phyloP scores from a whole-genome alignment of 2,329 filamentous ascomycete genomes.

The Fonsecaea monophora region DNA sequence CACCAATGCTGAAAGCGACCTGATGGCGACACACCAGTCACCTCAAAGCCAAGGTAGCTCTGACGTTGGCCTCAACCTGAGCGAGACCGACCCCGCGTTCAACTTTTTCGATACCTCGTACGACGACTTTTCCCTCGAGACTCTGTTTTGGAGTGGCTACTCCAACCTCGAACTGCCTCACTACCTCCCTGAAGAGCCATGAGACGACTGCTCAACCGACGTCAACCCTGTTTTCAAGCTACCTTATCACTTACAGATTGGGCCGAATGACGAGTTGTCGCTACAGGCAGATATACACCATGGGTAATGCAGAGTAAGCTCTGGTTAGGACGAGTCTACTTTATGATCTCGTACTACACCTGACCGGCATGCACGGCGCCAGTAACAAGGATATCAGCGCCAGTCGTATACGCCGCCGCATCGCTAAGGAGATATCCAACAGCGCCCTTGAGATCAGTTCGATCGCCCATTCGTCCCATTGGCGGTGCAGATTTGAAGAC shows the following conservation, averaged over 20 bases:
- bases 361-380: slow-evolving; percentile 48
- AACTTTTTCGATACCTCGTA: slow-evolving; percentile 31
- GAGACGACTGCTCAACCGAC: neutral
- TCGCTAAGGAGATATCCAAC: slow-evolving; percentile 52
- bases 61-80: slow-evolving; percentile 16
- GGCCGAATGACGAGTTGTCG: neutral
- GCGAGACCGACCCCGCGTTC: slow-evolving; percentile 17
- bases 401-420: slow-evolving; percentile 52
- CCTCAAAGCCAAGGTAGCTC: slow-evolving; percentile 20
- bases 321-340: neutral
- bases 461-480: slow-evolving; percentile 44
- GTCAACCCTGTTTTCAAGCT: neutral
- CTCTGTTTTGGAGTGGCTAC: slow-evolving; percentile 31
- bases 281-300: neutral
- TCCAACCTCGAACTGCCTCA: slow-evolving; percentile 30
- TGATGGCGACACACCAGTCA: slow-evolving; percentile 8
- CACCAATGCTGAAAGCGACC: slow-evolving; percentile 17
- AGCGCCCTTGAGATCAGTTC: slow-evolving; percentile 50
- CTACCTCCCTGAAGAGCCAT: slow-evolving; percentile 21
- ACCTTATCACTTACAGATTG: neutral
- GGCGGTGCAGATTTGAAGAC: slow-evolving; percentile 28
- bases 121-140: slow-evolving; percentile 33
- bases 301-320: neutral
- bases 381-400: slow-evolving; percentile 46
- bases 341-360: slow-evolving; percentile 2